Evolutionary conservation across 2,329 filamentous ascomycete species (phyloP), one percentile per base, ranked within the genome.

Genomic region (Diaporthe longicolla): DNA sequence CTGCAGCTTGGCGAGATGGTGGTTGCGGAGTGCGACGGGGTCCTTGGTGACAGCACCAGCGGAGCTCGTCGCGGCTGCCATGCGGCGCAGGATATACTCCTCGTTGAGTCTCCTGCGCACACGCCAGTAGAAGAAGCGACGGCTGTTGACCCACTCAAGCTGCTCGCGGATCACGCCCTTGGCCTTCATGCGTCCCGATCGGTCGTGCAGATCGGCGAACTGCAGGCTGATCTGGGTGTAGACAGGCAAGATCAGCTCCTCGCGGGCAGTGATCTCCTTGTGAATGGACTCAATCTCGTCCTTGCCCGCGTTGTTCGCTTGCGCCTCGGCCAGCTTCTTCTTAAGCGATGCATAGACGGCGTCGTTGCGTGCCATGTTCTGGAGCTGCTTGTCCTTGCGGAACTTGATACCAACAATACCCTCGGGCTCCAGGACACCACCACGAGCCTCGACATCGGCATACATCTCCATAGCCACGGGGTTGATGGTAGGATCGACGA

Each of bases 71-170:
- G 85, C 81, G 48, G 82, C 77, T 7, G 87, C 87, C 90, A 99
- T 94, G 85, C 95, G 95, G 87, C 95, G 97, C 83, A 99, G 89
- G 79, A 99, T 95, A 84, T 97, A 94, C 87, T 99, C 97, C 87
- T 99, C 97, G 85, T 97, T 98, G 82, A 99, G 89, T 86, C 97
- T 92, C 82, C 97, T 94, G 84, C 97, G 95, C 76, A 98, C 93
- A 85, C 97, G 96, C 97, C 97, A 99, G 93, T 98, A 99, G 89
- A 99, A 98, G 94, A 97, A 98, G 82, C 96, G 93, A 77, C 97
- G 93, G 13, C 96, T 93, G 79, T 98, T 93, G 82, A 91, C 89
- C 97, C 96, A 98, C 80, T 93, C 90, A 54, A 99, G 89, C 17
- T 92, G 87, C 79, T 94, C 90, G 76, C 97, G 95, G 80, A 99